These are phyloP conservation scores for Decorospora gaudefroyi DNA, from an alignment of 2,329 filamentous ascomycete genomes.

Conservation along the genomic window DNA sequence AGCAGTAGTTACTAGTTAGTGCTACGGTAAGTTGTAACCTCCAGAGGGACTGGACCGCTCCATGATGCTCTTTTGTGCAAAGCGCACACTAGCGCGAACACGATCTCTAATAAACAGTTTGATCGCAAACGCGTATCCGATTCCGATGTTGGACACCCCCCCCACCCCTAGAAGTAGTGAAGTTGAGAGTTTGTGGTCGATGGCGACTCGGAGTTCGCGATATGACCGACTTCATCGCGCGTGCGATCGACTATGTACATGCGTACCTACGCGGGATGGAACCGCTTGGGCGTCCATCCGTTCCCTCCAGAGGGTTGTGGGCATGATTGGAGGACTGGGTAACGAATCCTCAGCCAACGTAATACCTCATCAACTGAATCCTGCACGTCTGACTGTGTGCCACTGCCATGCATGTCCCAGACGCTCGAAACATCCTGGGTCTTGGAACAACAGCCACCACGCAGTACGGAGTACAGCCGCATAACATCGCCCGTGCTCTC, in stretches of 20 bases:
- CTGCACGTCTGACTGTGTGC: slow-evolving; percentile 17
- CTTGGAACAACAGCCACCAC: slow-evolving; percentile 4
- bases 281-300: slow-evolving; percentile 22
- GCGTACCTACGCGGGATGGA: slow-evolving; percentile 27
- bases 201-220: slow-evolving; percentile 8
- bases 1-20: slow-evolving; percentile 6
- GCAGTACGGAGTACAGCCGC: slow-evolving; percentile 5
- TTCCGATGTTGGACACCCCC: too few relatives aligned
- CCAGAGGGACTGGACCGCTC: slow-evolving; percentile 7
- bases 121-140: too few relatives aligned
- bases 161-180: too few relatives aligned
- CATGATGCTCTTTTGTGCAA: slow-evolving; percentile 23
- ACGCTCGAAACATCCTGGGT: slow-evolving; percentile 14
- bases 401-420: slow-evolving; percentile 10
- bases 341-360: slow-evolving; percentile 15
- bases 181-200: slow-evolving; percentile 5
- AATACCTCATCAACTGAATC: slow-evolving; percentile 12
- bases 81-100: slow-evolving; percentile 13
- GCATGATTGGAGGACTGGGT: slow-evolving; percentile 8
- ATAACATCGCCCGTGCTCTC: slow-evolving; percentile 9
- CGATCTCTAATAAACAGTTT: slow-evolving; percentile 6
- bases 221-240: slow-evolving; percentile 9
- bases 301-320: slow-evolving; percentile 9
- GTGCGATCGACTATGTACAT: slow-evolving; percentile 2
- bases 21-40: slow-evolving; percentile 1